Evolutionary conservation across 1,139 yeast species (phyloP), one percentile per base, ranked within the genome.

Genomic region (Protomyces arabidopsidicola): DNA sequence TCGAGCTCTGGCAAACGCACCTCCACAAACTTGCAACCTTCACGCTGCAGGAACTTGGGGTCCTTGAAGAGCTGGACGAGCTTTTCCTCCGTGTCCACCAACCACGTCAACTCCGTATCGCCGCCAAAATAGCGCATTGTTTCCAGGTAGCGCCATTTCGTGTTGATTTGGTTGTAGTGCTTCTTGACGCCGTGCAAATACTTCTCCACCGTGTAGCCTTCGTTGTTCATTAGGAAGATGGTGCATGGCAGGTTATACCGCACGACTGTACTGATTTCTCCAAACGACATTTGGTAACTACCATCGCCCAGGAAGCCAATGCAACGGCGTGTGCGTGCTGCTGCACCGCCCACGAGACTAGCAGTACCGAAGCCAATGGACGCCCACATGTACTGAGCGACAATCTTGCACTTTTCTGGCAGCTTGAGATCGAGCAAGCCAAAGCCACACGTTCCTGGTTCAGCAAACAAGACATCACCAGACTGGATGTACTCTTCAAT

Each of bases 291-390:
- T 76, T 88, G 95, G 1, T 96, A 90, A 6, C 95, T 85, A 1
- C 97, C 97, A 72, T 90, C 97, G 58, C 97, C 97, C 77, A 87
- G 90, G 34, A 88, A 77, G 10, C 90, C 76, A n/a, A 88, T 75
- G 24, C 88, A 35, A 35, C 64, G 9, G 18, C 60, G 60, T 45
- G 52, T 48, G 34, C 65, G 31, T 52, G 52, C 36, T 16, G 59
- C 59, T 35, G 34, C 60, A 8, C 84, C 87, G 38, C 96, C 97
- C 56, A 90, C 79, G 1, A 93, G 82, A 3, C 95, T 89, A 0
- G 96, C 96, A 24, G 90, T 77, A 0, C 95, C 90, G 75, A 83
- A 87, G 3, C 97, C 97, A 70, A 90, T 90, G 1, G 95, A 87
- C 1, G 90, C 85, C 72, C 86, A 90, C 72, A 84, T 87, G 64